Percentiles rank a stretch among this genome's conserved stretches.
Evolutionary conservation across 1,139 yeast species (phyloP).

Genomic region (Candida dubliniensis): DNA sequence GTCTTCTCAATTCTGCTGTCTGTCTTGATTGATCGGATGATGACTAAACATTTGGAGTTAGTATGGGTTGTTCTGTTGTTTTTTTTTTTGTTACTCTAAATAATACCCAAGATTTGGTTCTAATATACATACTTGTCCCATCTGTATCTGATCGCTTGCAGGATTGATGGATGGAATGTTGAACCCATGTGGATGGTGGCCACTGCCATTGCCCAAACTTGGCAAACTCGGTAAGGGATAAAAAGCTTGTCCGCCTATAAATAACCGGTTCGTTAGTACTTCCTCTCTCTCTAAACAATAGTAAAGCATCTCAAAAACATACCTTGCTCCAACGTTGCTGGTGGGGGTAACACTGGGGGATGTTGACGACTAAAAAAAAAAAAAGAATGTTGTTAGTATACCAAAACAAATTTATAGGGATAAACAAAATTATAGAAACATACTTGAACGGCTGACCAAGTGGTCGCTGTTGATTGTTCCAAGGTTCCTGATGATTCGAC

Average conservation of each 20-base stretch:
- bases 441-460: slow-evolving; percentile 50
- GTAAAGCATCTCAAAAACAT: slow-evolving; percentile 21
- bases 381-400: slow-evolving; percentile 26
- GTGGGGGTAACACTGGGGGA: slow-evolving; percentile 59
- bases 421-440: slow-evolving; percentile 18
- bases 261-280: slow-evolving; percentile 23
- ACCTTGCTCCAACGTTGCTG: slow-evolving; percentile 54
- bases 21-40: slow-evolving; percentile 26
- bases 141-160: slow-evolving; percentile 25
- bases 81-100: background rate
- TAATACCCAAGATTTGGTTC: slow-evolving; percentile 8
- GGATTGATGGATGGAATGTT: slow-evolving; percentile 48
- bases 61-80: slow-evolving; percentile 6
- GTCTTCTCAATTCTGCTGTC: slow-evolving; percentile 26
- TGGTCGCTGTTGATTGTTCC: slow-evolving; percentile 48
- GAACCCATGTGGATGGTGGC: slow-evolving; percentile 43
- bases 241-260: slow-evolving; percentile 46
- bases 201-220: slow-evolving; percentile 46
- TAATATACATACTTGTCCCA: slow-evolving; percentile 28
- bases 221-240: slow-evolving; percentile 55
- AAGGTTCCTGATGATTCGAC: slow-evolving; percentile 48
- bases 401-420: background rate
- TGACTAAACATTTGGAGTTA: slow-evolving; percentile 10
- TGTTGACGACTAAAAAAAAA: slow-evolving; percentile 39
- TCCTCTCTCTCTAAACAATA: background rate